phyloP scores from a whole-genome alignment of 148 eudicot species.

The Rhododendron henanense region DNA sequence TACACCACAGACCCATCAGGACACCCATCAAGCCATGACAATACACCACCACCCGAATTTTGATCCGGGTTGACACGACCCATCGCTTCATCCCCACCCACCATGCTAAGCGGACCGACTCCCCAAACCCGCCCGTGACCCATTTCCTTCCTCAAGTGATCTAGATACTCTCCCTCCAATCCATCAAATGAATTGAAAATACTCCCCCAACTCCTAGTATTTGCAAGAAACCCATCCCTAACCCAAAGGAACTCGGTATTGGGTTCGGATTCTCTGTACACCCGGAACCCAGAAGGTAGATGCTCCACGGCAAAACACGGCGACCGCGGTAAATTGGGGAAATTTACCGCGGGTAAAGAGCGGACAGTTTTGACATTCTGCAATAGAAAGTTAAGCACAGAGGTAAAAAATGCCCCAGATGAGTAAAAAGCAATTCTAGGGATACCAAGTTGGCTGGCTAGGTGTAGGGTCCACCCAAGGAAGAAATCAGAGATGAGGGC shows the following conservation, averaged over 20 bases:
- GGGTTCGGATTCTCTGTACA: constrained; percentile 25
- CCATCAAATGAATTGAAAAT: constrained; percentile 39
- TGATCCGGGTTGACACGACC: constrained; percentile 18
- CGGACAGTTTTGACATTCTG: constrained; percentile 6
- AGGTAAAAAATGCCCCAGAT: constrained; percentile 17
- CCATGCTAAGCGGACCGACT: constrained; percentile 42
- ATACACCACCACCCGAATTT: constrained; percentile 9
- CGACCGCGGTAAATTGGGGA: constrained; percentile 37
- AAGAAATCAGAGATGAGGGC: constrained; percentile 60
- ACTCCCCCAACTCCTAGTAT: constrained; percentile 39
- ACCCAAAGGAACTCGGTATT: constrained; percentile 29
- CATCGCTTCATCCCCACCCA: constrained; percentile 9
- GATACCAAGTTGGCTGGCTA: constrained; percentile 38
- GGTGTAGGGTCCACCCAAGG: constrained; percentile 50
- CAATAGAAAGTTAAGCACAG: constrained; percentile 12
- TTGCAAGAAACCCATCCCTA: constrained; percentile 35
- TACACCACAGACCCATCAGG: constrained; percentile 49
- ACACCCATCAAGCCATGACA: constrained; percentile 50
- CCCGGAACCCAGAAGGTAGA: constrained; percentile 36
- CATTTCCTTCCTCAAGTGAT: constrained; percentile 22
- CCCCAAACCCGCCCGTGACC: constrained; percentile 33
- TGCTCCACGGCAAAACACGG: constrained; percentile 34
- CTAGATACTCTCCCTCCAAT: constrained; percentile 43
- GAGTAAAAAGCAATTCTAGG: constrained; percentile 46
- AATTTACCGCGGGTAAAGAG: constrained; percentile 6